Percentiles rank a stretch among this genome's conserved stretches.
Evolutionary conservation across 75 land plant genomes (phyloP).

Genomic region (Cupressus sempervirens): DNA sequence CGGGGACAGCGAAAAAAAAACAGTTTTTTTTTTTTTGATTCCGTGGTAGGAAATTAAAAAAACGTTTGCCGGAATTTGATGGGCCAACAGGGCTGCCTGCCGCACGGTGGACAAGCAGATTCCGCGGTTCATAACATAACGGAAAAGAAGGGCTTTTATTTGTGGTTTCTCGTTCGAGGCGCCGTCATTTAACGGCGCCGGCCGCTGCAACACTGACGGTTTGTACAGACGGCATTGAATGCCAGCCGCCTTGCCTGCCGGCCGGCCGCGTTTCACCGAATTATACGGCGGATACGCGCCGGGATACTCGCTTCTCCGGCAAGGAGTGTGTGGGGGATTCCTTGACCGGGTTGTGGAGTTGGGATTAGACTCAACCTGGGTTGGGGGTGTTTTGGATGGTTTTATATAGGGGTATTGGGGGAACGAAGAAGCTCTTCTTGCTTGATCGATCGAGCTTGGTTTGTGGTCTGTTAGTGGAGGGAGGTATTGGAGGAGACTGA

Average conservation of each 20-base stretch:
- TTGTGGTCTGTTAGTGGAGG: not conserved
- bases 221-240: not conserved
- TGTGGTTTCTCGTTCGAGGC: not conserved
- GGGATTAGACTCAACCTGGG: not conserved
- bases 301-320: constrained; percentile 12
- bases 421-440: not conserved
- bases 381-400: not conserved
- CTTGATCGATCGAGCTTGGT: not conserved
- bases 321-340: not conserved
- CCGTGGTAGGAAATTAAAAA: not conserved
- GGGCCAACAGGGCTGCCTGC: constrained; percentile 8
- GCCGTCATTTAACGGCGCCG: constrained; percentile 12
- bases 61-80: constrained; percentile 2
- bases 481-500: not conserved
- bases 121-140: not conserved
- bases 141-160: not conserved
- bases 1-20: constrained; percentile 11
- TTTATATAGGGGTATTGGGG: not conserved
- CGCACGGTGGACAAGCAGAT: constrained; percentile 10
- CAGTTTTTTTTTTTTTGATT: not conserved
- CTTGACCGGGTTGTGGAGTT: constrained; percentile 4
- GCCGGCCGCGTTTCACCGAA: constrained; percentile 3
- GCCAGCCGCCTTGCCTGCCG: constrained; percentile 9
- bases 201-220: not conserved
- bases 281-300: constrained; percentile 6